Base-by-base conservation (phyloP, 192 early-diverging fungal species). In the Chytriomyces sp. region DNA sequence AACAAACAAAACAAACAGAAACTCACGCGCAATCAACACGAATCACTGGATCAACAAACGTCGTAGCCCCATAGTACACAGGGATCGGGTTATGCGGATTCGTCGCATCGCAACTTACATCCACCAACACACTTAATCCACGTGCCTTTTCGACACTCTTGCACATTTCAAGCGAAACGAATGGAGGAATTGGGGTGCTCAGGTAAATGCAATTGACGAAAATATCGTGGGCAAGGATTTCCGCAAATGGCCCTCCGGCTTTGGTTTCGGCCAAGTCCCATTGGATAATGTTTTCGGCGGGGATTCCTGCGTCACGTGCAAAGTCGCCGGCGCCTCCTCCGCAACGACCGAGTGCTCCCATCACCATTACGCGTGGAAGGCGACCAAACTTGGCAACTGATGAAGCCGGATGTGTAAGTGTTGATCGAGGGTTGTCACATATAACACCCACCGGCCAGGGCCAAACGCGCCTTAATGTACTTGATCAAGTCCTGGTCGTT, bases 121-220 rank as follows among this genome's bases (percentile, higher is more conserved):
- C 97, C 18, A 92, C 92, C 46, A 99, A 89, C 28, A 97, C 92
- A 35, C 91, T 91, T 65, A 99, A 77, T 61, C 86, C 86, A 65
- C 95, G 88, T 50, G 88, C 82, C 63, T 72, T 78, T 73, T 93
- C 90, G 63, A 93, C 82, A 11, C 13, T 20, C 89, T 93, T 91
- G 62, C 95, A 82, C 89, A 91, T 88, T 63, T 92, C 90, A 71
- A 87, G 89, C 24, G 94, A 96, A 80, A 99, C 78, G 81, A 99
- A 99, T 45, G 97, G 95, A 66, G 96, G 95, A 75, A 99, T 99
- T 79, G 91, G 87, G 50, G 91, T 82, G 81, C 88, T 92, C 69
- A 99, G 91, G 80, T 99, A 99, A 86, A 99, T 99, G 88, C 94
- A 99, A 90, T 99, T 99, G 92, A 99, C 91, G 86, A 99, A 99